These are phyloP conservation scores for Solanum hybrid DNA, from an alignment of 305 asterid species.

Conservation along the genomic window DNA sequence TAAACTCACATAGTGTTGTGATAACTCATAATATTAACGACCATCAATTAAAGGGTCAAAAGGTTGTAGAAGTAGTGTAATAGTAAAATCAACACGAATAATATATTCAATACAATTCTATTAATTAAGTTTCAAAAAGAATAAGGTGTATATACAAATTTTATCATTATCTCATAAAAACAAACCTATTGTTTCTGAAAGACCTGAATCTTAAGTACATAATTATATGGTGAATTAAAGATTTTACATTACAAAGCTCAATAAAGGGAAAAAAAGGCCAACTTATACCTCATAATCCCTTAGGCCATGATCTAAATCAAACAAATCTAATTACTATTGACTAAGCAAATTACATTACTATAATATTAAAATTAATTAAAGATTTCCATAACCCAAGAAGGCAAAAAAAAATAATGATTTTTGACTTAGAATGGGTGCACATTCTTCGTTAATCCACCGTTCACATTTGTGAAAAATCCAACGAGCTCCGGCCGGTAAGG, in stretches of 20 bases:
- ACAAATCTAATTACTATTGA: background rate
- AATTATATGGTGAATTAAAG: background rate
- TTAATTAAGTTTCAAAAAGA: accelerated
- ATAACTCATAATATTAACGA: background rate
- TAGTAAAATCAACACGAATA: background rate
- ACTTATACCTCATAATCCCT: constrained; percentile 1
- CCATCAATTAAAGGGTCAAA: background rate
- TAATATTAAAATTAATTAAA: background rate
- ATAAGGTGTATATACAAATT: too few relatives aligned
- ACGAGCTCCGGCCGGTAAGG: constrained; percentile 72
- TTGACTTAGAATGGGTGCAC: constrained; percentile 49
- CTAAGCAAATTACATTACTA: background rate
- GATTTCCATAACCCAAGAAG: background rate
- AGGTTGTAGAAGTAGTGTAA: background rate
- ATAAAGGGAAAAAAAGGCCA: background rate
- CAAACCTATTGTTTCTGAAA: accelerated
- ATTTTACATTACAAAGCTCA: constrained; percentile 1
- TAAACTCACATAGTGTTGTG: background rate
- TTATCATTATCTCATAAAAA: background rate
- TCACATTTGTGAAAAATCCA: constrained; percentile 66
- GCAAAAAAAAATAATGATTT: background rate
- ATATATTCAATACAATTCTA: too few relatives aligned
- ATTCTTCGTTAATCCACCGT: constrained; percentile 65
- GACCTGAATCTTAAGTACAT: background rate
- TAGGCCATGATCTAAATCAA: background rate